Evolutionary conservation across 768 basidiomycete genomes (phyloP), one percentile per base, ranked within the genome.

Genomic region (Mycena floridula): DNA sequence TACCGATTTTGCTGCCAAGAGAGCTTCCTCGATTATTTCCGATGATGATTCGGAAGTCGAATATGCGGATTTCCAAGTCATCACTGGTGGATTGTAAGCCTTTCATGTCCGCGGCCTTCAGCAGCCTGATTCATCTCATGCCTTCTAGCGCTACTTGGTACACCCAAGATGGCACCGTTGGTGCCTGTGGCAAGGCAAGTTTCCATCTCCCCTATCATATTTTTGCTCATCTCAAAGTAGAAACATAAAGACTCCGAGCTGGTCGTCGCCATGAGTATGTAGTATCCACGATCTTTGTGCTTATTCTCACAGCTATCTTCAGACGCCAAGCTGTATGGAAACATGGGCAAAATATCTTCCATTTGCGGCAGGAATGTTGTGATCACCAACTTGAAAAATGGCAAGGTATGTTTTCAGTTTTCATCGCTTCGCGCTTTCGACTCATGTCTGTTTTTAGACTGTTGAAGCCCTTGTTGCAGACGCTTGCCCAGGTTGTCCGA

Each of bases 401-500:
- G 73, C 40, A 76, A 80, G 61, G 70, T 67, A 50, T 20, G 55
- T 37, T 32, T 38, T 32, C 23, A 39, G 40, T 45, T 18, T 30
- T 25, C 24, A 37, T 37, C 28, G 12, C 16, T 43, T 30, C 11
- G 16, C 41, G 18, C 38, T 20, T 37, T 48, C 30, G 25, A 46
- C 41, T 46, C 21, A 30, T 32, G 45, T 2, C 46, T 21, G 23
- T n/a, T 24, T 53, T 3, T 20, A 69, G 61, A 58, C 61, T n/a
- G 73, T 86, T 46, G 69, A 61, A 3, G 89, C 81, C 37, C 74
- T 69, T 21, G 70, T 96, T 50, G 87, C 76, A 11, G 90, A 92
- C 53, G 81, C 73, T 27, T 96, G 91, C 72, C 89, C 90, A 21
- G 83, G 82, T 16, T 95, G 90, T 67, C 41, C 56, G 0, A 79